These are phyloP conservation scores for Rhodosporidiobolus odoratus DNA, from an alignment of 768 basidiomycete genomes.

Conservation along the genomic window DNA sequence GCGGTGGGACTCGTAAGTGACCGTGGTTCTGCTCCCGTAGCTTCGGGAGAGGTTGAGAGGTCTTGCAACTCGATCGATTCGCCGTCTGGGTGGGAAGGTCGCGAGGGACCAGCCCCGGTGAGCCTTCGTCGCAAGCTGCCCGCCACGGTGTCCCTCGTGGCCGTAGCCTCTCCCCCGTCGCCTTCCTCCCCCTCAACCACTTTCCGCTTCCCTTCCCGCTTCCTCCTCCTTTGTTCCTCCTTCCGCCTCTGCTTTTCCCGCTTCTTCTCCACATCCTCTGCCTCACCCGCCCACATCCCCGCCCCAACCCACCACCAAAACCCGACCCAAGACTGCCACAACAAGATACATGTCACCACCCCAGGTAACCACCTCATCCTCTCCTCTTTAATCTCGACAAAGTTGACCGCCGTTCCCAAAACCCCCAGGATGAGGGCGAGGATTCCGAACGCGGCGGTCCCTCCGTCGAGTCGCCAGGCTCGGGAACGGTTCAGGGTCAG, in stretches of 20 bases:
- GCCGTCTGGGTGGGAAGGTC: not conserved
- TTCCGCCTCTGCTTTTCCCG: constrained; percentile 27
- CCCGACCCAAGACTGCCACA: constrained; percentile 73
- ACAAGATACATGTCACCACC: constrained; percentile 79
- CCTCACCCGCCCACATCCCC: constrained; percentile 39
- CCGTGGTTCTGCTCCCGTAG: not conserved
- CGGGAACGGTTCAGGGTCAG: constrained; percentile 77
- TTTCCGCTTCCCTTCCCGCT: constrained; percentile 11
- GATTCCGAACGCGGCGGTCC: constrained; percentile 86
- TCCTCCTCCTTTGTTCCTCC: constrained; percentile 19
- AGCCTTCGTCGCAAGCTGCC: constrained; percentile 16
- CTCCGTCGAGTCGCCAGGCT: constrained; percentile 95
- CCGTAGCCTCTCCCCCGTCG: not conserved
- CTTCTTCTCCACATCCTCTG: constrained; percentile 36
- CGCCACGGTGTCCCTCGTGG: not conserved
- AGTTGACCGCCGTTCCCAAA: constrained; percentile 75
- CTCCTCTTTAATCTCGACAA: constrained; percentile 80
- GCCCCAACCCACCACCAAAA: constrained; percentile 44
- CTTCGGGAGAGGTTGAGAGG: not conserved
- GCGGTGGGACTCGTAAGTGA: not conserved
- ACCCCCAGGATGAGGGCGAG: constrained; percentile 78
- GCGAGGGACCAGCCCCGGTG: not conserved
- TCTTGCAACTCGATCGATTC: constrained; percentile 33
- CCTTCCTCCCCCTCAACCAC: not conserved
- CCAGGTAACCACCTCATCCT: constrained; percentile 87